Evolutionary conservation across 202 grass and related monocot species (phyloP).

Genomic region (Panicum hallii): DNA sequence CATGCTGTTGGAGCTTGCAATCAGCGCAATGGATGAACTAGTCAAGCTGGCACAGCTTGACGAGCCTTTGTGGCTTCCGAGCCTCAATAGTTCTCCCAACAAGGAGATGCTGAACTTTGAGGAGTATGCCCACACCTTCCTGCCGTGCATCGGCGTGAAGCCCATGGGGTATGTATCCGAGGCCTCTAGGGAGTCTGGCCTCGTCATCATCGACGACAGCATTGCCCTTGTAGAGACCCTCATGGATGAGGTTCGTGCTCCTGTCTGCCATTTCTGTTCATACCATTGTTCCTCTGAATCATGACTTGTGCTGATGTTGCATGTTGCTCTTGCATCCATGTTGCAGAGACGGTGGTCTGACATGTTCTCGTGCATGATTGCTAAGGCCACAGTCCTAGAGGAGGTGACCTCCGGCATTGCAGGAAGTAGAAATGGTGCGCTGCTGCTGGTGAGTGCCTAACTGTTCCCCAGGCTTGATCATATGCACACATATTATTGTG

Average conservation of each 20-base stretch:
- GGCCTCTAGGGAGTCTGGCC: slow-evolving; percentile 72
- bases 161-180: slow-evolving; percentile 69
- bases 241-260: slow-evolving; percentile 66
- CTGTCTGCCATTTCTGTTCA: slow-evolving; percentile 11
- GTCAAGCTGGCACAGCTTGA: slow-evolving; percentile 91
- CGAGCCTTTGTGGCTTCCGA: slow-evolving; percentile 73
- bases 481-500: slow-evolving; percentile 1
- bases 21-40: slow-evolving; percentile 79
- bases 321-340: slow-evolving; percentile 18
- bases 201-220: slow-evolving; percentile 79
- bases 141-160: slow-evolving; percentile 60
- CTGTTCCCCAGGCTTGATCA: slow-evolving; percentile 13
- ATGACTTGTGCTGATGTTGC: slow-evolving; percentile 23
- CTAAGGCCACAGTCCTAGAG: slow-evolving; percentile 75
- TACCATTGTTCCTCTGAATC: background rate
- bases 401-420: slow-evolving; percentile 82
- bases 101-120: slow-evolving; percentile 73
- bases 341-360: slow-evolving; percentile 80
- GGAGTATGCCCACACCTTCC: slow-evolving; percentile 64
- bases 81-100: slow-evolving; percentile 42
- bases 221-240: slow-evolving; percentile 79
- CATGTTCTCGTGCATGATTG: slow-evolving; percentile 95
- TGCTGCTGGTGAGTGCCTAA: slow-evolving; percentile 80
- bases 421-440: slow-evolving; percentile 78
- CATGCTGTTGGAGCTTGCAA: slow-evolving; percentile 76